Evolutionary conservation across 805 yeast species (phyloP), one percentile per base, ranked within the genome.

Genomic region (Starmerella stigmatis): DNA sequence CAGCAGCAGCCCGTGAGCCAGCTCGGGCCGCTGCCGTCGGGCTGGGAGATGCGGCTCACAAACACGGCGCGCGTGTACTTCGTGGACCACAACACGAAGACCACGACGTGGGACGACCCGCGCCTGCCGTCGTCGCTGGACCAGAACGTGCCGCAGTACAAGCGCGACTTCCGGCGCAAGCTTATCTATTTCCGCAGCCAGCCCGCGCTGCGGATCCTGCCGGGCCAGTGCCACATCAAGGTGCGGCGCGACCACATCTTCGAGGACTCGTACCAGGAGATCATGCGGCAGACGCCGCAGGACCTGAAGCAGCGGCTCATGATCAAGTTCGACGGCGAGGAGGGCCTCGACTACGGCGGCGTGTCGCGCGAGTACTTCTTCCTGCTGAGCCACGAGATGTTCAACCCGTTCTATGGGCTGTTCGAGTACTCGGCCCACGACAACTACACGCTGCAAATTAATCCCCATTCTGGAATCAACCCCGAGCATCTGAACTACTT

Each of bases 51-150:
- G 99, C 82, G 99, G 67, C 75, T 92, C 60, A 94, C 99, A 34
- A 92, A 92, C 65, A 92, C 98, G 1, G 96, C 98, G 9, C 78
- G 99, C 64, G 98, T 92, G 19, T 92, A 92, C 65, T 92, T 92
- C 64, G 99, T 92, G 54, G 99, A 92, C 65, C 99, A 92, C 70
- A 92, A 92, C 67, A 92, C 99, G 26, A 92, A 92, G 69, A 92
- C 99, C 0, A 92, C 99, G 0, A 92, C 99, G 1, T 92, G 99
- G 99, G 99, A 92, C 66, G 99, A 92, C 63, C 99, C 99, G 52
- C 79, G 99, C 62, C 73, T 92, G 62, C 99, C 99, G 43, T 86
- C 96, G 5, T 84, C 95, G 8, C 71, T 92, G 57, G 99, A 92
- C 65, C 97, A 92, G 68, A 89, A 89, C 57, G 99, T 92, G 57